Conservation (phyloP, 2,329 filamentous ascomycete species). For the Coleophoma eucalyptorum region DNA sequence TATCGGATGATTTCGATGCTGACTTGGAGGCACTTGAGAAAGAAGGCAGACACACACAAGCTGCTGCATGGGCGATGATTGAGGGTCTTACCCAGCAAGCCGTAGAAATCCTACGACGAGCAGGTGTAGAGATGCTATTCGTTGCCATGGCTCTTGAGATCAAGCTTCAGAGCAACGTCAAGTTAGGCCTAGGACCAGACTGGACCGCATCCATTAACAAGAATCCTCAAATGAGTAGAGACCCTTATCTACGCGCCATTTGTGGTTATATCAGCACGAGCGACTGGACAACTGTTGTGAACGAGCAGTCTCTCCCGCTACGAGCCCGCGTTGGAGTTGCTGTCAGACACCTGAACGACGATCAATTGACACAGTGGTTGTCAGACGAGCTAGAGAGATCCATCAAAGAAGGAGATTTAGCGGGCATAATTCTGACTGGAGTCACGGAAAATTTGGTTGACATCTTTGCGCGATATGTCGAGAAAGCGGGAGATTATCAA, state of each 20-base stretch:
- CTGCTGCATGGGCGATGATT: slow-evolving; percentile 73
- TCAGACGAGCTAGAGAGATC: slow-evolving; percentile 58
- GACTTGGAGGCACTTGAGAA: slow-evolving; percentile 41
- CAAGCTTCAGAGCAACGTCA: slow-evolving; percentile 46
- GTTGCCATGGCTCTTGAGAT: slow-evolving; percentile 64
- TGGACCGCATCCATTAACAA: slow-evolving; percentile 24
- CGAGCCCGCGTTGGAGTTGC: slow-evolving; percentile 73
- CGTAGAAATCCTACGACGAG: slow-evolving; percentile 64
- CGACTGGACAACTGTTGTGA: slow-evolving; percentile 71
- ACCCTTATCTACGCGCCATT: slow-evolving; percentile 77
- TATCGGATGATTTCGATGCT: slow-evolving; percentile 40
- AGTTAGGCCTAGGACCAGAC: slow-evolving; percentile 22
- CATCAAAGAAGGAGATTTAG: slow-evolving; percentile 65
- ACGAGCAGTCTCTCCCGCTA: slow-evolving; percentile 69
- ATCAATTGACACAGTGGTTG: slow-evolving; percentile 64
- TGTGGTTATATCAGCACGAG: slow-evolving; percentile 74
- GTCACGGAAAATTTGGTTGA: slow-evolving; percentile 71
- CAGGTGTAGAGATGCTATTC: slow-evolving; percentile 66
- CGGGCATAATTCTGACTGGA: slow-evolving; percentile 74
- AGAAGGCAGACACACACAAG: slow-evolving; percentile 62
- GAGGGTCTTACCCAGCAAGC: slow-evolving; percentile 66
- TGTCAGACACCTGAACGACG: slow-evolving; percentile 60
- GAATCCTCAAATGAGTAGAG: slow-evolving; percentile 48
- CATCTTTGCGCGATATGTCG: slow-evolving; percentile 71
- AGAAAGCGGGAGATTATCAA: slow-evolving; percentile 74